Evolutionary conservation across 1,139 yeast genomes (phyloP).

Genomic region (Yarrowia galli): DNA sequence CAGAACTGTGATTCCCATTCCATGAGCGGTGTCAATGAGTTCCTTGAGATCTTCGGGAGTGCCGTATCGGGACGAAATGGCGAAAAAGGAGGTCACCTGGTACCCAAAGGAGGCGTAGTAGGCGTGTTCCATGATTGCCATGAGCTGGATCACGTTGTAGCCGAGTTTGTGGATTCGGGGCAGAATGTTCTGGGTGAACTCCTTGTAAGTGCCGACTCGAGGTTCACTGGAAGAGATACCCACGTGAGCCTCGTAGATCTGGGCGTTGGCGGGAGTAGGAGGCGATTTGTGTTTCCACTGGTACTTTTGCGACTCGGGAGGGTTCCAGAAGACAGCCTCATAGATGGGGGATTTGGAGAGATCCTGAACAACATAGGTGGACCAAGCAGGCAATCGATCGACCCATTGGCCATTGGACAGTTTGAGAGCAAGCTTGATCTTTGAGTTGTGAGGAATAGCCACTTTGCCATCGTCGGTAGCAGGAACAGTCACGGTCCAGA

Average conservation of each 20-base stretch:
- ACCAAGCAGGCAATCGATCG: slow-evolving; percentile 91
- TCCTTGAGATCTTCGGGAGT: slow-evolving; percentile 94
- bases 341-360: slow-evolving; percentile 61
- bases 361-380: slow-evolving; percentile 77
- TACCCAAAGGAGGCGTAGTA: slow-evolving; percentile 97
- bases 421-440: slow-evolving; percentile 74
- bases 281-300: slow-evolving; percentile 61
- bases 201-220: slow-evolving; percentile 79
- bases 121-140: slow-evolving; percentile 99
- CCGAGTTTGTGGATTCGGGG: slow-evolving; percentile 89
- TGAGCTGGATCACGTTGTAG: slow-evolving; percentile 89
- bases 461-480: slow-evolving; percentile 58
- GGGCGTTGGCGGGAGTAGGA: slow-evolving; percentile 72
- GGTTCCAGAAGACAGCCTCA: slow-evolving; percentile 95
- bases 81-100: slow-evolving; percentile 92
- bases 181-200: slow-evolving; percentile 77
- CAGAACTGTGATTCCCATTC: slow-evolving; percentile 82
- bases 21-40: slow-evolving; percentile 89
- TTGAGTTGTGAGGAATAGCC: slow-evolving; percentile 82
- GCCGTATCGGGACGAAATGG: slow-evolving; percentile 87
- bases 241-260: slow-evolving; percentile 94
- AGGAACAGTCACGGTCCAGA: slow-evolving; percentile 67
- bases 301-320: slow-evolving; percentile 60
- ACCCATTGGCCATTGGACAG: slow-evolving; percentile 67
- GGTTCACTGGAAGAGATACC: slow-evolving; percentile 95